Base-by-base conservation (phyloP, 371 early-diverging fungal genomes). In the Lichtheimia ramosa region DNA sequence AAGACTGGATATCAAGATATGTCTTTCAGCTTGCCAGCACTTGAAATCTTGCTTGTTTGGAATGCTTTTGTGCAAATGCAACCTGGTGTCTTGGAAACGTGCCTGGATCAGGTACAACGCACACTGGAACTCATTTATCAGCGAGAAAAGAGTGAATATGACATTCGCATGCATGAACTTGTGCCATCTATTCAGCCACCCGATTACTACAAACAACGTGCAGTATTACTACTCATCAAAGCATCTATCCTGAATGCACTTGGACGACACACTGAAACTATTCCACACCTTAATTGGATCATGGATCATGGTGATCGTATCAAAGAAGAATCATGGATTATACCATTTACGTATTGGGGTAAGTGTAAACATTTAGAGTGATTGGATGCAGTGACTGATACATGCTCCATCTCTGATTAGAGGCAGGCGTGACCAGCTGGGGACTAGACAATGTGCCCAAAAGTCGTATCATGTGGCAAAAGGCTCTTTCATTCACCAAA, bases 321-420 rank as follows among this genome's bases (percentile, higher is more conserved):
- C 39, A 65, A 66, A 16, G 65, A 79, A 2, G 85, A 87, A 43
- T 75, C 73, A 15, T 87, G 84, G 84, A 76, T 85, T 20, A 62
- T 83, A 3, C 87, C 87, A 34, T 87, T 87, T 63, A 73, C 85
- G 6, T 84, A 80, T 59, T 87, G 85, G 84, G 85, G 85, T 72
- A 81, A 73, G 24, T 62, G n/a, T 23, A 23, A 5, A 34, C 14
- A n/a, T n/a, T n/a, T 25, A 5, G 42, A 3, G 16, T 40, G 14
- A 14, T 18, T 54, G 20, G 21, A 40, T 34, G 39, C 23, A 21
- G 5, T 42, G 14, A 43, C 1, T 10, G 24, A 20, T 42, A 24
- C 39, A 15, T 5, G 5, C 13, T n/a, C 15, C 4, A n/a, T 14
- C 3, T 40, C 41, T 8, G 23, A 20, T 43, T 76, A 75, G 87